These are phyloP conservation scores for Zygosaccharomyces bisporus DNA, from an alignment of 805 yeast species.

Conservation along the genomic window DNA sequence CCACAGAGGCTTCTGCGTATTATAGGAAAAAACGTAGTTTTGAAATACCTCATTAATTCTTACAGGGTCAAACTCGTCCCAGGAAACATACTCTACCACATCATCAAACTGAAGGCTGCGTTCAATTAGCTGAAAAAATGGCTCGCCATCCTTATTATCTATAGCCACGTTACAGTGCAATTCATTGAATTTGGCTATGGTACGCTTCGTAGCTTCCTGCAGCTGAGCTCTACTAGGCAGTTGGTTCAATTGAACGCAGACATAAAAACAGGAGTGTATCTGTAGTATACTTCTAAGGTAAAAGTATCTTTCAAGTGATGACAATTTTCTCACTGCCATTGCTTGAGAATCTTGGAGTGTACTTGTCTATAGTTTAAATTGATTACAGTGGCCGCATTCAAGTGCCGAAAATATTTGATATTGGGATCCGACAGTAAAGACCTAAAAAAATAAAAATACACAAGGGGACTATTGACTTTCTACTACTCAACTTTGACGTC, in stretches of 20 bases:
- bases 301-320: conserved; percentile 24
- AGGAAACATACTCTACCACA: conserved; percentile 20
- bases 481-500: conserved; percentile 38
- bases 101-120: conserved; percentile 19
- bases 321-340: conserved; percentile 8
- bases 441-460: background rate
- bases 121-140: conserved; percentile 10
- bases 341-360: no score
- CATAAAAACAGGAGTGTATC: conserved; percentile 29
- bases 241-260: conserved; percentile 22
- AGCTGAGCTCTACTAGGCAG: conserved; percentile 17
- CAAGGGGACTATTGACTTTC: background rate
- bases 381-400: no score
- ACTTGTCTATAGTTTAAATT: no score
- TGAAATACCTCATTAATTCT: conserved; percentile 22
- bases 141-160: conserved; percentile 7
- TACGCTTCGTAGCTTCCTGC: conserved; percentile 12
- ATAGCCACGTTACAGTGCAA: conserved; percentile 21
- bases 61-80: conserved; percentile 15
- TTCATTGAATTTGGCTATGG: conserved; percentile 17
- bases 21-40: conserved; percentile 19
- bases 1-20: conserved; percentile 26
- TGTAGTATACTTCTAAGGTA: conserved; percentile 24
- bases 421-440: no score
- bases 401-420: no score